Percentiles rank a stretch among this genome's conserved stretches.
These are phyloP conservation scores for Nicotiana sylvestris DNA, from an alignment of 257 asterid species.

Conservation along the genomic window DNA sequence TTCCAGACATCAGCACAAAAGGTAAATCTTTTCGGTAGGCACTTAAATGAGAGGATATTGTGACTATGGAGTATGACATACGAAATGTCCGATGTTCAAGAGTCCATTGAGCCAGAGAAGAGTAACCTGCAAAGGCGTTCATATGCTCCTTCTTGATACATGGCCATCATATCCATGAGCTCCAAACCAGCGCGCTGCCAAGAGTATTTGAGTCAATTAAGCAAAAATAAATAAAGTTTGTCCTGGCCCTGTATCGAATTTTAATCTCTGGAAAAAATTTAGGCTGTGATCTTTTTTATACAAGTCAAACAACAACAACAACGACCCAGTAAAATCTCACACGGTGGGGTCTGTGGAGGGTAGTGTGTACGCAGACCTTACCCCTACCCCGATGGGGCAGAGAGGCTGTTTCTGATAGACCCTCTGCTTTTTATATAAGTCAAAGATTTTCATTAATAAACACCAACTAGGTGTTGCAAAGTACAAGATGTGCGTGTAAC, in stretches of 20 bases:
- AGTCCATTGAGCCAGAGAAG: slow-evolving; percentile 1
- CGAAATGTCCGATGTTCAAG: background rate
- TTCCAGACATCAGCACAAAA: background rate
- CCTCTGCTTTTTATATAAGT: no score
- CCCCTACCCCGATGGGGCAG: no score
- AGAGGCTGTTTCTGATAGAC: no score
- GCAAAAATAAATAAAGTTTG: background rate
- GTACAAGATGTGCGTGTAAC: no score
- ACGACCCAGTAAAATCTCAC: no score
- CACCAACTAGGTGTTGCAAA: no score
- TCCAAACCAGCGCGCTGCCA: slow-evolving; percentile 97
- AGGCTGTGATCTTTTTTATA: no score
- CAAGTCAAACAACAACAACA: no score
- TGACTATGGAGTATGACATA: background rate
- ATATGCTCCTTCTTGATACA: slow-evolving; percentile 98
- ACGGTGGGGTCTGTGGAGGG: no score
- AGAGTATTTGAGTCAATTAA: slow-evolving; percentile 35
- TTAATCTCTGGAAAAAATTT: background rate
- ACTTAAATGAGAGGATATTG: background rate
- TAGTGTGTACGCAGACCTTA: no score
- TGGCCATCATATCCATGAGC: slow-evolving; percentile 99
- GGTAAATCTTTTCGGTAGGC: background rate
- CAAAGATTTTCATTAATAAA: no score
- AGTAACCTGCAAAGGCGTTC: slow-evolving; percentile 95
- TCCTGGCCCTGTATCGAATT: background rate